Percentiles rank a stretch among this genome's conserved stretches.
phyloP scores from a whole-genome alignment of 169 alveolate species.

The Cryptosporidium viatorum region DNA sequence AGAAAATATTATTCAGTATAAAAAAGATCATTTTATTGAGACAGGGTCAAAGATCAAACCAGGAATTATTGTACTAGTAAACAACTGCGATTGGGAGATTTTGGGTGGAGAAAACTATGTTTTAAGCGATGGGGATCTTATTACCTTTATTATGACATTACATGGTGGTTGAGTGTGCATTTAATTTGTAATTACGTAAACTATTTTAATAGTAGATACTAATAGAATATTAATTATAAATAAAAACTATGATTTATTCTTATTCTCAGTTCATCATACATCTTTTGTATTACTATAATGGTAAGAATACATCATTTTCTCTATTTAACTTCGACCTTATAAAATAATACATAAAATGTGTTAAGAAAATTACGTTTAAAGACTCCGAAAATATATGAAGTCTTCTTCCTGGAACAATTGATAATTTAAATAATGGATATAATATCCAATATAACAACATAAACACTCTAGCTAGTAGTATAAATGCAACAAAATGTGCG shows the following conservation, averaged over 20 bases:
- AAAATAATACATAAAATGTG: conserved; percentile 78
- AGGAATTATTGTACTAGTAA: conserved; percentile 93
- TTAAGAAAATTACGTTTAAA: conserved; percentile 75
- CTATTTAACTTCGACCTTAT: conserved; percentile 75
- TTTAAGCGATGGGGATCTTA: conserved; percentile 84
- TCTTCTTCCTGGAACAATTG: conserved; percentile 77
- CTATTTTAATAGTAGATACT: not conserved
- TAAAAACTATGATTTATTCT: not conserved
- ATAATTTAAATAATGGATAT: conserved; percentile 72
- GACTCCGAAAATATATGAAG: conserved; percentile 78
- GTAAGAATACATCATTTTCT: conserved; percentile 73
- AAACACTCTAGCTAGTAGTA: conserved; percentile 77
- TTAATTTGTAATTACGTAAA: not conserved
- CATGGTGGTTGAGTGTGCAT: conserved; percentile 92
- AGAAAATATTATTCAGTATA: conserved; percentile 40
- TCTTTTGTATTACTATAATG: conserved; percentile 39
- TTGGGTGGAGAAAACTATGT: conserved; percentile 86
- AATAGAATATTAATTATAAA: not conserved
- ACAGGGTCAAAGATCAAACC: conserved; percentile 83
- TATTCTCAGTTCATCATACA: not conserved
- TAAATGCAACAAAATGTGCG: conserved; percentile 78
- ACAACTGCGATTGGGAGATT: conserved; percentile 96
- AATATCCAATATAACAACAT: conserved; percentile 78
- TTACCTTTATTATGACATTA: conserved; percentile 93
- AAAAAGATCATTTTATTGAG: conserved; percentile 72